Base-by-base conservation (phyloP, 225 moss, liverwort and hornwort genomes). In the Anthoceros angustus region DNA sequence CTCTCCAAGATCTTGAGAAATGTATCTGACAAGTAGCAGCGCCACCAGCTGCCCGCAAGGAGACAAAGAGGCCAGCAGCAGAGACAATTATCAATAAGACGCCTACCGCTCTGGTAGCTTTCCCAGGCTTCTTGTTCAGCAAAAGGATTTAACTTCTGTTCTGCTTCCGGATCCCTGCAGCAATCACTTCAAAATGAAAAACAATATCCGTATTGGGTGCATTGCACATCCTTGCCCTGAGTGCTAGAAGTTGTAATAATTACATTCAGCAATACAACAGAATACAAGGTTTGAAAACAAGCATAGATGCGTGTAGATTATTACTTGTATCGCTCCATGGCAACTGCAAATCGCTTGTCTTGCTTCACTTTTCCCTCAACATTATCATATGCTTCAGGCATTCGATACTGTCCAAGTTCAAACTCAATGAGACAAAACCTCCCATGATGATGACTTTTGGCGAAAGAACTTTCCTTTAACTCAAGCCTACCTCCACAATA, bases 71-170 rank as follows among this genome's bases (percentile, higher is more conserved):
- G 10, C 66, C 12, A 14, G 16, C 40, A 24, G 23, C 15, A 5
- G 9, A 11, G 6, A n/a, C 14, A 41, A 9, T 14, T 3, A 24
- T 7, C 12, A 16, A 41, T 7, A 32, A 39, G 48, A 67, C n/a
- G 7, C 21, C 2, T 75, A 89, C 88, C 86, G 45, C 82, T 98
- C 71, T 98, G 95, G 69, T 98, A 80, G 66, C 79, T 88, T 76
- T 98, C 95, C 95, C 95, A 92, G 23, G 86, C 85, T 69, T 98
- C 95, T 80, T 98, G 92, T 75, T 98, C 92, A 15, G 92, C 87
- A 71, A 87, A 67, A 21, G 82, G 88, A 76, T 98, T 92, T 67
- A 62, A 21, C 26, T 43, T 39, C 0, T 43, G 62, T 9, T 70
- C 70, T 40, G 46, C 39, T 15, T 68, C 43, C 6, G 50, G 24